A percentile compares a stretch with the other conserved stretches of the same genome.
Evolutionary conservation across 2,329 filamentous ascomycete genomes (phyloP).

Genomic region (Arthrobotrys entomopaga): DNA sequence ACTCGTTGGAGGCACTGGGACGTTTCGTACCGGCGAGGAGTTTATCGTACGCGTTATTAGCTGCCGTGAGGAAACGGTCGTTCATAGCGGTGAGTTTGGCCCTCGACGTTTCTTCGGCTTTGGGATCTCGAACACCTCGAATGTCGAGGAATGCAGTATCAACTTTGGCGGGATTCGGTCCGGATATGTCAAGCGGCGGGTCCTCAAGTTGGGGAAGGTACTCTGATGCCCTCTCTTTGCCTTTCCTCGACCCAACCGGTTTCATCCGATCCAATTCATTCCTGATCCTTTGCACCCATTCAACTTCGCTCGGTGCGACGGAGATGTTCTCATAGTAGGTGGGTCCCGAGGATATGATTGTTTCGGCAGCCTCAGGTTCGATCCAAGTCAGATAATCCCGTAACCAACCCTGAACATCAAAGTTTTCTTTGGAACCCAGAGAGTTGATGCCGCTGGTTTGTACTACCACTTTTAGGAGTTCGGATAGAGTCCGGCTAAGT

Average conservation of each 20-base stretch:
- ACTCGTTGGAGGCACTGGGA: constrained; percentile 41
- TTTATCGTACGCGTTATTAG: constrained; percentile 47
- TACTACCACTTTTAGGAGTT: constrained; percentile 37
- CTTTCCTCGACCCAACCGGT: constrained; percentile 29
- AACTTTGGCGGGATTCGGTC: constrained; percentile 16
- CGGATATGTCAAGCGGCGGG: neutral
- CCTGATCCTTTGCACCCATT: constrained; percentile 27
- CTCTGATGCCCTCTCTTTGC: constrained; percentile 37
- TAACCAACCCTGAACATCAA: constrained; percentile 35
- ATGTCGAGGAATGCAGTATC: constrained; percentile 16
- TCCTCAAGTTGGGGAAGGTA: constrained; percentile 10
- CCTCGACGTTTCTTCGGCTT: constrained; percentile 34
- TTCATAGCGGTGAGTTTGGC: constrained; percentile 43
- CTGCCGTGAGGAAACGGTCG: constrained; percentile 32
- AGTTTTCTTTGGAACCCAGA: constrained; percentile 11
- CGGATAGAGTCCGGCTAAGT: constrained; percentile 27
- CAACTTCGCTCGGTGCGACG: constrained; percentile 9
- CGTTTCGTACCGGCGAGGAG: constrained; percentile 27
- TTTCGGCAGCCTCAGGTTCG: constrained; percentile 20
- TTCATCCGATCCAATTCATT: constrained; percentile 11
- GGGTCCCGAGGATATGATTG: constrained; percentile 20
- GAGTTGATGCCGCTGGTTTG: constrained; percentile 25
- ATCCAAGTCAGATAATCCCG: constrained; percentile 13
- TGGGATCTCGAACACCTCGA: constrained; percentile 14
- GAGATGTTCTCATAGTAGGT: constrained; percentile 38